Percentiles rank a stretch among this genome's conserved stretches.
These are phyloP conservation scores for Phytophthora parvispora DNA, from an alignment of 352 stramenopile genomes.

Conservation along the genomic window DNA sequence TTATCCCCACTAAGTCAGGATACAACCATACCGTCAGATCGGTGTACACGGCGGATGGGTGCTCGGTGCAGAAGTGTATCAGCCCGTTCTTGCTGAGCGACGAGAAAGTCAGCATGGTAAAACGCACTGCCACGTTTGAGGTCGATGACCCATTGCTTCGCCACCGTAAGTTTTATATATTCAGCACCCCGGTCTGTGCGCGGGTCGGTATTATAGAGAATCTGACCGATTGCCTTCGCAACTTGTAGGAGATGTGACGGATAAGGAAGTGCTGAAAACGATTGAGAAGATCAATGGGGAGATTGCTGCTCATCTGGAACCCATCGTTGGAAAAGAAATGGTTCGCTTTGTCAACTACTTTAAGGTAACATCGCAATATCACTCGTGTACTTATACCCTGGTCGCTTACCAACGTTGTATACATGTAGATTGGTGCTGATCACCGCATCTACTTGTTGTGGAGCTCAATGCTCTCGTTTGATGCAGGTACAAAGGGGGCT, in stretches of 20 bases:
- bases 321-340: conserved; percentile 74
- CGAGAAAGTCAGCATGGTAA: conserved; percentile 31
- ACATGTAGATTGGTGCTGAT: conserved; percentile 59
- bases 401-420: no score
- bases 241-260: conserved; percentile 56
- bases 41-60: conserved; percentile 72
- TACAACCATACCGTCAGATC: conserved; percentile 80
- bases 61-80: conserved; percentile 69
- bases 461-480: conserved; percentile 77
- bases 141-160: conserved; percentile 49
- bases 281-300: conserved; percentile 73
- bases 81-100: conserved; percentile 64
- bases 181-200: no score
- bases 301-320: conserved; percentile 63
- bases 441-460: conserved; percentile 79
- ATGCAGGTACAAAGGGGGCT: conserved; percentile 46
- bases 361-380: conserved; percentile 51
- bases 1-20: conserved; percentile 71
- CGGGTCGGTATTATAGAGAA: no score
- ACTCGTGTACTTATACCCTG: no score
- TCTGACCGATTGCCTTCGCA: neutral
- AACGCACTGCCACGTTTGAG: conserved; percentile 78
- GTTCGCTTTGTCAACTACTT: conserved; percentile 71
- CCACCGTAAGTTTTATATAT: conserved; percentile 36
- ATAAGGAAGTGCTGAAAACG: conserved; percentile 47